Base-by-base conservation (phyloP, 2,329 filamentous ascomycete species). In the Phaeoacremonium minimum region DNA sequence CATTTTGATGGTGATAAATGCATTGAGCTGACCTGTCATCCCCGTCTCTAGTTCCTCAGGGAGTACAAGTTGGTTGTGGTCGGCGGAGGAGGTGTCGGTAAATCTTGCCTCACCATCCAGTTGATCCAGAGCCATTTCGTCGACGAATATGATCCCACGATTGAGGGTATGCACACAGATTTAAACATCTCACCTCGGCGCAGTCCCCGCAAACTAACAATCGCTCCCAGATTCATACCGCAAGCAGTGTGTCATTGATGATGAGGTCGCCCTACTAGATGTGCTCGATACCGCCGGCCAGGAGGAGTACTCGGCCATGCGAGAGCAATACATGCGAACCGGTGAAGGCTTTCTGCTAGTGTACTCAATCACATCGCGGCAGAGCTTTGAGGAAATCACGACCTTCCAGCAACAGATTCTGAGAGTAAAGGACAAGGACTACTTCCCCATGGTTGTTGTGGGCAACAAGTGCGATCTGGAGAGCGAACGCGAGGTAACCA, bases 381-480 rank as follows among this genome's bases (percentile, higher is more conserved):
- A 96, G 67, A 95, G 87, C 56, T 97, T 96, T 57, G 91, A 98
- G 62, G 93, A 98, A 71, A 97, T 98, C 64, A 85, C 89, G 67
- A 95, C 89, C 33, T 97, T 97, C 69, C 90, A 97, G 67, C 90
- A 97, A 74, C 93, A 98, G 68, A 98, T 98, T 60, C 75, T 98
- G 51, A 75, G 93, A 52, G 93, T 98, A 55, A 98, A 98, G 77
- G 93, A 97, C 73, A 97, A 95, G 80, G 93, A 98, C 69, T 95
- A 96, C 65, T 98, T 98, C 73, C 93, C 93, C 52, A 97, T 98
- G 73, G 95, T 97, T 40, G 87, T 98, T 31, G 93, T 97, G 29
- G 93, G 89, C 53, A 98, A 98, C 80, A 98, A 98, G 77, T 96
- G 91, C 69, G 93, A 98, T 87, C 71, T 98, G 62, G 91, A 96